Percentiles rank a stretch among this genome's conserved stretches.
phyloP scores from a whole-genome alignment of 140 eudicot genomes.

The Senecio squalidus region DNA sequence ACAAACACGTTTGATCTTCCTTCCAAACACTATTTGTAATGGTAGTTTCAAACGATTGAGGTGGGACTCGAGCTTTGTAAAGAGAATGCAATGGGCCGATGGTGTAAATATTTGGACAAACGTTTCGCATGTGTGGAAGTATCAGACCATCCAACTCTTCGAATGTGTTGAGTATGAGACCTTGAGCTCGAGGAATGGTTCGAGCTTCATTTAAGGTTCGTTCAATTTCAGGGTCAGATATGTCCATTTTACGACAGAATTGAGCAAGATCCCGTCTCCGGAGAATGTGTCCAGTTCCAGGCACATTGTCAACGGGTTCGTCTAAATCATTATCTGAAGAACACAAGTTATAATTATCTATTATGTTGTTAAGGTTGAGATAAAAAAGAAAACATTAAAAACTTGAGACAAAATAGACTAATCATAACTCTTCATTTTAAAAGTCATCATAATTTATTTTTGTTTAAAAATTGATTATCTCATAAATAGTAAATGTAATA shows the following conservation, averaged over 20 bases:
- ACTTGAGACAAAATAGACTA: too few species aligned
- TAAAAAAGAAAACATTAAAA: too few species aligned
- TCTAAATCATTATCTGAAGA: slow-evolving; percentile 35
- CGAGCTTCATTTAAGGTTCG: slow-evolving; percentile 21
- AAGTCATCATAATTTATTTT: too few species aligned
- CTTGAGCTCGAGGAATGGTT: slow-evolving; percentile 38
- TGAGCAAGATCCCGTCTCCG: slow-evolving; percentile 53
- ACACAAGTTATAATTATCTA: too few species aligned
- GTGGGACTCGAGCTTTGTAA: slow-evolving; percentile 24
- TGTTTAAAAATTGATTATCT: too few species aligned
- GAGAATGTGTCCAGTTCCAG: slow-evolving; percentile 37
- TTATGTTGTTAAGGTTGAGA: too few species aligned
- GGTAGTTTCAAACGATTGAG: neutral
- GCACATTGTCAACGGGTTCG: slow-evolving; percentile 23
- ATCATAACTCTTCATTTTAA: too few species aligned
- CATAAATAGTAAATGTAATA: too few species aligned
- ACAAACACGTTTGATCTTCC: slow-evolving; percentile 19
- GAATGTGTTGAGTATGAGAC: slow-evolving; percentile 64
- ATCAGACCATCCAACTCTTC: slow-evolving; percentile 46
- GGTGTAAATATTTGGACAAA: slow-evolving; percentile 47
- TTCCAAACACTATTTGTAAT: slow-evolving; percentile 42
- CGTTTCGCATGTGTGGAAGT: slow-evolving; percentile 34
- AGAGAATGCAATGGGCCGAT: slow-evolving; percentile 67
- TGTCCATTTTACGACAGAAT: slow-evolving; percentile 26
- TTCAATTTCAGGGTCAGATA: slow-evolving; percentile 12